These are phyloP conservation scores for Fusarium brevicatenulatum DNA, from an alignment of 2,329 filamentous ascomycete species.

Conservation along the genomic window DNA sequence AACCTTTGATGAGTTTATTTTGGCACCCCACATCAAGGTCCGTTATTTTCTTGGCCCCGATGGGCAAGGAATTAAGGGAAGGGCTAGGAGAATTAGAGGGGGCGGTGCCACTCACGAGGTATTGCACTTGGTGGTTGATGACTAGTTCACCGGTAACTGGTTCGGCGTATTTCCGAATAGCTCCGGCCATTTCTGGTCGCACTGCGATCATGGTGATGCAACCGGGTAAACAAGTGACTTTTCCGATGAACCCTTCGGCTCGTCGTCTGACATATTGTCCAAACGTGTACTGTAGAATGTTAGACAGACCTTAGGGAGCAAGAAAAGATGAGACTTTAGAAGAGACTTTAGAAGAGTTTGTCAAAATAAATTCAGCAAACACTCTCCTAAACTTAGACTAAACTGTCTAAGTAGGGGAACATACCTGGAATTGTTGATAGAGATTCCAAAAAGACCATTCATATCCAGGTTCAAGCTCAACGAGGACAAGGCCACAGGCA, in stretches of 20 bases:
- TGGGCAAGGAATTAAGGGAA: not conserved
- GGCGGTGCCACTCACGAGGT: slow-evolving; percentile 19
- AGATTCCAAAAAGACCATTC: slow-evolving; percentile 41
- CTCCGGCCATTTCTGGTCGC: slow-evolving; percentile 35
- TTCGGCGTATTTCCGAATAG: slow-evolving; percentile 36
- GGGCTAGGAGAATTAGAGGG: not conserved
- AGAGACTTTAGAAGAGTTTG: too few relatives aligned
- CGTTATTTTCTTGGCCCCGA: too few relatives aligned
- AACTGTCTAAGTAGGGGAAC: not conserved
- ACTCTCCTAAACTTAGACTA: too few relatives aligned
- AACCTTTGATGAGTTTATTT: too few relatives aligned
- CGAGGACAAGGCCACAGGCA: slow-evolving; percentile 33
- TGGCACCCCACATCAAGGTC: too few relatives aligned
- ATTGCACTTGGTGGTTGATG: slow-evolving; percentile 38
- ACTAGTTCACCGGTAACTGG: slow-evolving; percentile 32
- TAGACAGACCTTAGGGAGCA: not conserved
- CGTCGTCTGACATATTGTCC: slow-evolving; percentile 35
- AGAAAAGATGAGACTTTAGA: too few relatives aligned
- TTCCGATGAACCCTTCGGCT: slow-evolving; percentile 30
- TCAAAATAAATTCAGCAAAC: too few relatives aligned
- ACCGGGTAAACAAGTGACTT: slow-evolving; percentile 36
- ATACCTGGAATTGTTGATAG: slow-evolving; percentile 38
- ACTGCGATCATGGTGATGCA: slow-evolving; percentile 41
- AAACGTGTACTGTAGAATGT: slow-evolving; percentile 24
- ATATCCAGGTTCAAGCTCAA: slow-evolving; percentile 35